Base-by-base conservation (phyloP, 2,329 filamentous ascomycete genomes). In the Graphilbum sp. region DNA sequence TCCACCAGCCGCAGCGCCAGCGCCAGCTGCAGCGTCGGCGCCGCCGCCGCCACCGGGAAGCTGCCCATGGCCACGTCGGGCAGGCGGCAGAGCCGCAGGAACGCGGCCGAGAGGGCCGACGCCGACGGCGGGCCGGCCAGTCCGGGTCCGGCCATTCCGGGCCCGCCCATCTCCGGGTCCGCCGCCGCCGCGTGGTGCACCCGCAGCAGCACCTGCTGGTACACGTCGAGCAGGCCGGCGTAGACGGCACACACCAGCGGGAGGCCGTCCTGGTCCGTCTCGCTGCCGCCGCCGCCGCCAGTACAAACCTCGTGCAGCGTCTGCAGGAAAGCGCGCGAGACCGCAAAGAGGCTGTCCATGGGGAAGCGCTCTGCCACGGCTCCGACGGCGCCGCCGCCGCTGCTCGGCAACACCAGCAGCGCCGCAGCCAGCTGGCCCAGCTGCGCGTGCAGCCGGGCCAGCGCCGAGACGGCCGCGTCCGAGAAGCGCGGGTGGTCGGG, bases 1-100 rank as follows among this genome's bases (percentile, higher is more conserved):
- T 61, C 57, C 5, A 55, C 59, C n/a, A 63, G 48, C 42, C 61
- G 57, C 23, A 62, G 51, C 3, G 59, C 60, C 17, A 63, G 49
- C 11, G 54, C 60, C 54, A 62, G 60, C 41, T 61, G 59, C 25
- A 62, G 49, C n/a, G 54, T 53, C 2, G 57, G 56, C 5, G 57
- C 53, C 4, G 57, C 54, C 12, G 58, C 55, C 34, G 57, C 55
- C 15, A 62, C 54, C 5, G 57, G 51, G 33, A 61, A 60, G 4
- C 56, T 57, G 5, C 60, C 59, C 3, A 62, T 51, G 5, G 55
- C 57, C 4, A 62, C 59, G 35, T 57, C 54, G 11, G 60, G 60
- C 2, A 63, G 53, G 37, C 56, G 56, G 53, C 59, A 62, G 34
- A 55, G 52, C 17, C 45, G 46, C 21, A 62, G 59, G 21, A 39